Evolutionary conservation across 78 protist species (phyloP).

Genomic region (Monosiga brevicollis): DNA sequence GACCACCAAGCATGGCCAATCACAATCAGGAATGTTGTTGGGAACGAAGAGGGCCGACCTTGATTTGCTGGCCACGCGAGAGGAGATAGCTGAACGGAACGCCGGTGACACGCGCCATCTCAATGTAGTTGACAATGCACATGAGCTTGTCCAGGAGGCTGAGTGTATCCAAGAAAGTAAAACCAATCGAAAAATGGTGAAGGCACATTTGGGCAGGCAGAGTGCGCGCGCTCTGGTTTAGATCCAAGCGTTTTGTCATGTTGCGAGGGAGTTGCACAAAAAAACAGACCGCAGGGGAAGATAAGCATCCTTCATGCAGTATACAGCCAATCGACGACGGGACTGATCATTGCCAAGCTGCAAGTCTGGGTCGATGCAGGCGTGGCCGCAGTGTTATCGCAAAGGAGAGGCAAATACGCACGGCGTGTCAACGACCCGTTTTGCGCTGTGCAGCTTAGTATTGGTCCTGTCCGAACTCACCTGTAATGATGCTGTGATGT

Average conservation of each 20-base stretch:
- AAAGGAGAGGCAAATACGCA: too few relatives aligned
- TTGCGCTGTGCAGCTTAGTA: too few relatives aligned
- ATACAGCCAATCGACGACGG: conserved; percentile 95
- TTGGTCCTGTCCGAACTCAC: too few relatives aligned
- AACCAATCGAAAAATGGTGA: too few relatives aligned
- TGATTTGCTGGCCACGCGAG: conserved; percentile 95
- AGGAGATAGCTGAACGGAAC: conserved; percentile 86
- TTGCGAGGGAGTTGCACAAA: too few relatives aligned
- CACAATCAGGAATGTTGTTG: not conserved
- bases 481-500: conserved; percentile 91
- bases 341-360: conserved; percentile 82
- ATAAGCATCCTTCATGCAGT: conserved; percentile 96
- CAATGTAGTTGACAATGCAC: conserved; percentile 88
- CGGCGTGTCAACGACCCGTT: too few relatives aligned
- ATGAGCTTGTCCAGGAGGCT: conserved; percentile 89
- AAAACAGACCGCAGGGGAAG: conserved; percentile 68
- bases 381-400: too few relatives aligned
- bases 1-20: not conserved
- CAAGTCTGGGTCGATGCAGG: too few relatives aligned
- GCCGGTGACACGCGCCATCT: conserved; percentile 99
- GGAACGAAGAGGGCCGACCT: conserved; percentile 56
- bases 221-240: too few relatives aligned
- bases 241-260: too few relatives aligned
- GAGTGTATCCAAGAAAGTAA: too few relatives aligned
- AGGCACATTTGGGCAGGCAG: too few relatives aligned